Conservation (phyloP, 1,284 basidiomycete genomes). For the Polyporus tsugae region DNA sequence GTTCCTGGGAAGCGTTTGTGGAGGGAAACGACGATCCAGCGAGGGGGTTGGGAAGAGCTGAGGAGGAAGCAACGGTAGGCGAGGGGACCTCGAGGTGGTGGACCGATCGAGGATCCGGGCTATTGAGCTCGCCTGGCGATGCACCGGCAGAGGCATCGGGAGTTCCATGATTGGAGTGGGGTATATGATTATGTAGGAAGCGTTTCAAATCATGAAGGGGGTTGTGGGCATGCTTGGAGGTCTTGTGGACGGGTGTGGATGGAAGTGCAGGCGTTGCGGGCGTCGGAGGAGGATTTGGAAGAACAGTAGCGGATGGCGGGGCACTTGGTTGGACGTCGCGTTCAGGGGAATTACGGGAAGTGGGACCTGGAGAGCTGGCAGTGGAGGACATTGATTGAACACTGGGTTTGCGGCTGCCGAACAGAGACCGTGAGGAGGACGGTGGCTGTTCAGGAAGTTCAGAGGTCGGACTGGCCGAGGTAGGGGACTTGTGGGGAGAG, state of each 20-base stretch:
- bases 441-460: slow-evolving; percentile 25
- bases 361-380: slow-evolving; percentile 34
- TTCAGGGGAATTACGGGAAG: slow-evolving; percentile 36
- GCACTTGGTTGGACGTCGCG: slow-evolving; percentile 25
- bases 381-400: slow-evolving; percentile 31
- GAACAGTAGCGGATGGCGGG: slow-evolving; percentile 23
- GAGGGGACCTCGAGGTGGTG: slow-evolving; percentile 44
- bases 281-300: slow-evolving; percentile 24
- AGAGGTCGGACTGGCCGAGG: slow-evolving; percentile 24
- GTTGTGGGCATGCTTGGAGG: slow-evolving; percentile 55
- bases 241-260: slow-evolving; percentile 31
- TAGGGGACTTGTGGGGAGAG: slow-evolving; percentile 35
- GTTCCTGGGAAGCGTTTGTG: slow-evolving; percentile 26
- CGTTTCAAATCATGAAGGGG: slow-evolving; percentile 91
- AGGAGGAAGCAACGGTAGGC: slow-evolving; percentile 32
- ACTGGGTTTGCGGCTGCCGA: slow-evolving; percentile 35
- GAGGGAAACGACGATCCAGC: slow-evolving; percentile 30
- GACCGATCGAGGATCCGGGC: slow-evolving; percentile 37
- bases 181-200: slow-evolving; percentile 90
- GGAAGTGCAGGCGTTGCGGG: slow-evolving; percentile 12
- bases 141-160: slow-evolving; percentile 38
- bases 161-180: slow-evolving; percentile 50
- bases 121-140: slow-evolving; percentile 49
- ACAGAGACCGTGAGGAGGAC: slow-evolving; percentile 35
- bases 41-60: slow-evolving; percentile 33